Percentiles rank a stretch among this genome's conserved stretches.
These are phyloP conservation scores for Pseudogymnoascus sp. DNA, from an alignment of 2,329 filamentous ascomycete species.

Conservation along the genomic window DNA sequence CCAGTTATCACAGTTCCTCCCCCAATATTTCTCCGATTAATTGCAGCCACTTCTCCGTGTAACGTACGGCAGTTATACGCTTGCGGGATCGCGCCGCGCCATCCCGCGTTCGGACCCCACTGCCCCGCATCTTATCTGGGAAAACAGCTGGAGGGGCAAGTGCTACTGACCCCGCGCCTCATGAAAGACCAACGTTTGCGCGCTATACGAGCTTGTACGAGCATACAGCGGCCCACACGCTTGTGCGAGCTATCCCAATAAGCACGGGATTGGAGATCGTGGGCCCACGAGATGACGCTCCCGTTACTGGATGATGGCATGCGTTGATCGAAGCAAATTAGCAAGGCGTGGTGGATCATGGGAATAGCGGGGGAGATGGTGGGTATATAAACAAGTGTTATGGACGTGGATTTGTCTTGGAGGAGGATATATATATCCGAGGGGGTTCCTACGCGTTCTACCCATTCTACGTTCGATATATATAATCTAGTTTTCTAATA, in stretches of 20 bases:
- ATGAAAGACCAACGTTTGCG: not conserved
- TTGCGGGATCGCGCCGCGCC: constrained; percentile 1
- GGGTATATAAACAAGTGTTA: constrained; percentile 1
- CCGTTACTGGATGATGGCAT: not conserved
- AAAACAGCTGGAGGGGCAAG: not conserved
- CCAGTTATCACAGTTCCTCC: not conserved
- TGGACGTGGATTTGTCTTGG: not conserved
- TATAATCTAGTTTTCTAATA: not conserved
- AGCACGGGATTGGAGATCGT: not conserved
- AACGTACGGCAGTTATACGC: not conserved
- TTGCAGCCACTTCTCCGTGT: not conserved
- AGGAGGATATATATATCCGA: not conserved
- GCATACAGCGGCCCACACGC: not conserved
- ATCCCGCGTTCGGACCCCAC: not conserved
- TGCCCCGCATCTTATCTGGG: not conserved
- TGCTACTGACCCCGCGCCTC: not conserved
- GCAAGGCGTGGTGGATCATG: not conserved
- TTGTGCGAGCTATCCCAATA: not conserved
- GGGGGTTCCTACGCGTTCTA: not conserved
- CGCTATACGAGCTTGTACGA: not conserved
- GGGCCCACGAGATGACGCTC: not conserved
- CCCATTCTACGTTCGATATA: not conserved
- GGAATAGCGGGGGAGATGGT: not conserved
- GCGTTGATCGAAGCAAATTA: not conserved
- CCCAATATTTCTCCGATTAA: not conserved